phyloP scores from a whole-genome alignment of 441 rosid species.

The Pelargonium australe region DNA sequence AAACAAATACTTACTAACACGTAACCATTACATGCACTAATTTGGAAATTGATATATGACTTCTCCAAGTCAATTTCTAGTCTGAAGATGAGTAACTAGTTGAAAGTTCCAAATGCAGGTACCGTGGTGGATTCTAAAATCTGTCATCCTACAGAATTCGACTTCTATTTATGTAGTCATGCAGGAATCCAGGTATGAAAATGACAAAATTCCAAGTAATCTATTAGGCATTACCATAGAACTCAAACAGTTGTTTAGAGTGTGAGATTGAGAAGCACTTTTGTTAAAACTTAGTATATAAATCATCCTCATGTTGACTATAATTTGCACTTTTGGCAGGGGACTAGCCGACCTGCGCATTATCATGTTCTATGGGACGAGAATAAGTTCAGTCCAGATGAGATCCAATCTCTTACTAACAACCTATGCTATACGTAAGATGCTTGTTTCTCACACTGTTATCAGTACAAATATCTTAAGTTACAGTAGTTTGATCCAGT shows the following conservation, averaged over 20 bases:
- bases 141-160: slow-evolving; percentile 94
- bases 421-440: slow-evolving; percentile 72
- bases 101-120: slow-evolving; percentile 36
- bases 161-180: slow-evolving; percentile 92
- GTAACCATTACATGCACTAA: not conserved
- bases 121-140: slow-evolving; percentile 94
- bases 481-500: not conserved
- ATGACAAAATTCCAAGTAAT: not conserved
- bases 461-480: not conserved
- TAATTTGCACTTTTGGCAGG: slow-evolving; percentile 35
- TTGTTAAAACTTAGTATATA: not conserved
- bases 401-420: slow-evolving; percentile 51
- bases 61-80: not conserved
- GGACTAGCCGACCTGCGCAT: slow-evolving; percentile 70
- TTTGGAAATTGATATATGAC: not conserved
- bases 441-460: not conserved
- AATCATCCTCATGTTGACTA: not conserved
- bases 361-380: slow-evolving; percentile 71
- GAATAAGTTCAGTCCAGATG: slow-evolving; percentile 52
- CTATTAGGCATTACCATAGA: not conserved
- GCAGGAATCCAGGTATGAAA: slow-evolving; percentile 86
- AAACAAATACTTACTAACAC: not conserved
- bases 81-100: not conserved
- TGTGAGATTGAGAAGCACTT: not conserved
- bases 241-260: not conserved